Base-by-base conservation (phyloP, 2,329 filamentous ascomycete species). In the Phyllosticta citribraziliensis region DNA sequence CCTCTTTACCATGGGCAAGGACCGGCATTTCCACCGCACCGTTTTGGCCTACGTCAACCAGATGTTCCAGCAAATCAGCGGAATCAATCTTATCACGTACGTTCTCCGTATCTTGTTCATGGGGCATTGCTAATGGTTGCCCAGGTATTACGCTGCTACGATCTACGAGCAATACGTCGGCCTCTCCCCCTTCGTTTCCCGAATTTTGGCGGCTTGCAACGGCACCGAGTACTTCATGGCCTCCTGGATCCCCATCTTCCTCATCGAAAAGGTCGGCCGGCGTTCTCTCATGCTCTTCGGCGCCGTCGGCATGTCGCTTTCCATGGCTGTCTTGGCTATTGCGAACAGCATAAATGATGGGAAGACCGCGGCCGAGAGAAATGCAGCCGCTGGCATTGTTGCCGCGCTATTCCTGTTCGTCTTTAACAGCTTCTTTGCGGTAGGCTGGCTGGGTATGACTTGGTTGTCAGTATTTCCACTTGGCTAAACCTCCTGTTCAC, bases 391-490 rank as follows among this genome's bases (percentile, higher is more conserved):
- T 17, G 56, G 56, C 24, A 58, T 64, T 30, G 61, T 62, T 5
- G 73, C 75, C 19, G 76, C 91, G 80, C 89, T 95, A 64, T 93
- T 95, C 78, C 92, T 96, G 70, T 88, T 87, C 77, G 88, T 96
- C 77, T 94, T 91, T 81, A 92, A 96, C 80, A 90, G 89, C 80
- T 94, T 88, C 81, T 96, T 96, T 73, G 91, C 90, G 63, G 84
- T 84, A 65, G 95, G 90, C 65, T 96, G 90, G 91, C 80, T 68
- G 77, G 82, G 83, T 72, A 81, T 69, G 83, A 95, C 70, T 88
- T 94, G 70, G 71, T 62, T 62, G 61, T 62, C n/a, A 51, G 58
- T 35, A 55, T 5, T 40, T 19, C 17, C 14, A 4, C 24, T 30
- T 22, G 2, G 14, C 20, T 3, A 9, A 20, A 61, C 50, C 66